Percentiles rank a stretch among this genome's conserved stretches.
Conservation (phyloP, 75 land plant species). For the Sequoiadendron giganteum region DNA sequence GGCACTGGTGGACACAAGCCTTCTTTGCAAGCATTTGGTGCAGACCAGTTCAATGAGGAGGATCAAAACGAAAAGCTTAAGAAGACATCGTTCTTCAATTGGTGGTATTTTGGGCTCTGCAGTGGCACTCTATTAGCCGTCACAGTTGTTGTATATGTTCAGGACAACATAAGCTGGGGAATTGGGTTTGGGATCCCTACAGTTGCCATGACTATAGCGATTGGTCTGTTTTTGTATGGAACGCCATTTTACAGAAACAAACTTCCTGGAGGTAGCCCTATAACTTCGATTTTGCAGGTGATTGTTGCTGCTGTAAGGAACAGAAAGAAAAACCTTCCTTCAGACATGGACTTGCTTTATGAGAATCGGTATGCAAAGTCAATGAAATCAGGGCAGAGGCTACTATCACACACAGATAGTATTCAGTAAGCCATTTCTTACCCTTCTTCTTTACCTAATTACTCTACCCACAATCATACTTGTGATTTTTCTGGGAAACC, state of each 20-base stretch:
- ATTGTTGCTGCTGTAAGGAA: conserved; percentile 23
- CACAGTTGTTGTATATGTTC: conserved; percentile 35
- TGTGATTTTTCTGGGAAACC: no score
- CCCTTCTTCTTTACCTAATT: background rate
- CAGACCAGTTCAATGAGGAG: conserved; percentile 46
- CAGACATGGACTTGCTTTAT: conserved; percentile 31
- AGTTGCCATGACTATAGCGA: conserved; percentile 14
- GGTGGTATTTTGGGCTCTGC: conserved; percentile 51
- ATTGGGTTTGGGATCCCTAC: conserved; percentile 39
- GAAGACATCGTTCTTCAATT: conserved; percentile 43
- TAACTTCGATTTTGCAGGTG: conserved; percentile 27
- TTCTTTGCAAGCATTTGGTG: conserved; percentile 42
- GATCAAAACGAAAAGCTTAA: conserved; percentile 19
- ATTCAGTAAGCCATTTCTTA: background rate
- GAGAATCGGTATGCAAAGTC: conserved; percentile 26
- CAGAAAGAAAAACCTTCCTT: conserved; percentile 13
- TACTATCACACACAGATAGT: background rate
- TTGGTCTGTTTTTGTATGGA: conserved; percentile 18
- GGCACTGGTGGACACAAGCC: conserved; percentile 44
- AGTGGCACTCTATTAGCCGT: conserved; percentile 29
- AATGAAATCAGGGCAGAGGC: background rate
- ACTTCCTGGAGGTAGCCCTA: conserved; percentile 33
- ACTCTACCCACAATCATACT: background rate
- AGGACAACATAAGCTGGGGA: conserved; percentile 38
- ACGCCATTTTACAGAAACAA: conserved; percentile 26